A percentile compares a stretch with the other conserved stretches of the same genome.
Conservation (phyloP, 306 rosid genomes). For the Rosa rugosa region DNA sequence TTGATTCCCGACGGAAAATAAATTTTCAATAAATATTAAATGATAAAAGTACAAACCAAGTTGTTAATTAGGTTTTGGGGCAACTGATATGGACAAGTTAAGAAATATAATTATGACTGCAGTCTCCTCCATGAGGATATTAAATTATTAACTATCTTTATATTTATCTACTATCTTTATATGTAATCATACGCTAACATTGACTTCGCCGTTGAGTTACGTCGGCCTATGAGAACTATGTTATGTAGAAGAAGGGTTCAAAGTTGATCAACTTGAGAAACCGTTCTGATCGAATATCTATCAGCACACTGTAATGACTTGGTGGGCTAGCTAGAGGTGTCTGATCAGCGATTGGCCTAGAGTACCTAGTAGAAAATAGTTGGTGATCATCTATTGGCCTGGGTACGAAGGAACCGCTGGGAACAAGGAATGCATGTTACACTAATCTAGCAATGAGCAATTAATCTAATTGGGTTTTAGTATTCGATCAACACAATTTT, state of each 20-base stretch:
- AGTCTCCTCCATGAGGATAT: too few species aligned
- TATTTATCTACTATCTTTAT: too few species aligned
- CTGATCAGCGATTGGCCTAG: background rate
- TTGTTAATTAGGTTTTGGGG: background rate
- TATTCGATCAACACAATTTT: too few species aligned
- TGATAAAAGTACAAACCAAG: background rate
- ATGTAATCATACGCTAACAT: background rate
- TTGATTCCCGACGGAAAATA: background rate
- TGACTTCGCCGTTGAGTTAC: background rate
- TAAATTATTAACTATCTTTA: too few species aligned
- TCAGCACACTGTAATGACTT: background rate
- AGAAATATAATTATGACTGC: too few species aligned
- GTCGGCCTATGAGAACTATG: background rate
- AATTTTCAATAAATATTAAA: background rate
- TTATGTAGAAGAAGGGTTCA: background rate
- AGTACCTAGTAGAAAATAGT: background rate
- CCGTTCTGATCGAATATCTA: background rate
- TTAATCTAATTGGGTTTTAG: background rate
- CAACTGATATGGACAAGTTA: too few species aligned
- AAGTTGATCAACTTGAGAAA: too few species aligned
- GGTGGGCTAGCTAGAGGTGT: too few species aligned
- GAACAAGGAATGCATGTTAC: background rate
- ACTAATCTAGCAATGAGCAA: background rate
- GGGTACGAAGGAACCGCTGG: background rate
- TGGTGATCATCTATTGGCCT: background rate